Evolutionary conservation across 345 rosid species (phyloP), one percentile per base, ranked within the genome.

Genomic region (Pugionium cornutum): DNA sequence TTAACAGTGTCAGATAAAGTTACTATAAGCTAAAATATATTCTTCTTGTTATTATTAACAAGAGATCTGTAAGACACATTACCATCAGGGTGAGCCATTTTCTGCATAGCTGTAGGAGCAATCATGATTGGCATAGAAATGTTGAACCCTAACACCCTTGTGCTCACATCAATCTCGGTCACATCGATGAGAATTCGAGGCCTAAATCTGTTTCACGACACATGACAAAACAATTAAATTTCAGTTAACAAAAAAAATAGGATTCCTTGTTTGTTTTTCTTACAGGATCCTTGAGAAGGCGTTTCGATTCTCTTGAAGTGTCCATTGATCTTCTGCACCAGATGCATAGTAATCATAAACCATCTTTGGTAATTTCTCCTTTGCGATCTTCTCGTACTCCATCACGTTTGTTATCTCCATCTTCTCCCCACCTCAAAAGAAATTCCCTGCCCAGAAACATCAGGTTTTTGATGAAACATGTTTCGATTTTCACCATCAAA

Each of bases 241-340:
- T 18, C 18, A 18, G 18, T 18, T 18, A 18, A 4, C 4, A 1
- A 37, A 37, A 7, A 47, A 4, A 11, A 25, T 4, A 6, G 10
- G 37, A 34, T 8, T 9, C 6, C 2, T 35, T 40, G 10, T 40
- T 2, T 40, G 4, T 40, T 40, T 40, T 40, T 4, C 91, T 73
- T 72, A 92, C 97, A 86, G 69, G 73, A 92, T 92, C 77, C 96
- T 82, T 4, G 97, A 83, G 76, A 92, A 92, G 26, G 97, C 97
- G 67, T 81, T 79, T 6, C 83, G 82, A 69, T 92, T 92, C 75
- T 92, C 97, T 76, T 53, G 60, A 49, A 92, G 96, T 65, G 87
- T 89, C 98, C 97, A 92, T 64, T 92, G 88, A 77, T 92, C 98
- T 69, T 92, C 98, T 9, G 98, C 94, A 64, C 98, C 97, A 3